These are phyloP conservation scores for Euptelea pleiosperma DNA, from an alignment of 164 flowering plant species.

Conservation along the genomic window DNA sequence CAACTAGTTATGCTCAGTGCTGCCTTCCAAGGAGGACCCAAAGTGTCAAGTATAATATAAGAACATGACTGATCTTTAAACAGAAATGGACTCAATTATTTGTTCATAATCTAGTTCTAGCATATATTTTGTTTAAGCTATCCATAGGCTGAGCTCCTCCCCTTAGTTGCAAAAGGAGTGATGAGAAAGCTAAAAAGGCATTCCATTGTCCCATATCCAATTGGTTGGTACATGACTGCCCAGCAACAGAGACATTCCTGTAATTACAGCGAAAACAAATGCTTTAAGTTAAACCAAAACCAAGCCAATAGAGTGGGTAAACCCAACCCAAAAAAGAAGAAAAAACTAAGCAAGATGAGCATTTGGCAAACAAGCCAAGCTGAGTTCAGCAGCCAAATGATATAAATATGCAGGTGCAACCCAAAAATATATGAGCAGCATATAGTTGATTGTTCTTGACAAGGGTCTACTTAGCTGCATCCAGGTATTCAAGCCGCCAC, in stretches of 20 bases:
- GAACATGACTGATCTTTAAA: too few species aligned
- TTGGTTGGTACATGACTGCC: neutral
- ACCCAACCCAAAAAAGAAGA: neutral
- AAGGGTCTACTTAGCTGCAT: too few species aligned
- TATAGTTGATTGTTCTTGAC: too few species aligned
- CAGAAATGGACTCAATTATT: too few species aligned
- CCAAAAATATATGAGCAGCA: too few species aligned
- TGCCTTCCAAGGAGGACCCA: neutral
- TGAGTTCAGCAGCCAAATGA: neutral
- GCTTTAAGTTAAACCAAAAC: neutral
- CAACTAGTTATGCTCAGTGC: neutral
- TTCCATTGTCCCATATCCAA: neutral
- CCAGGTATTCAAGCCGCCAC: too few species aligned
- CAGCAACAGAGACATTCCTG: neutral
- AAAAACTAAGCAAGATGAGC: neutral
- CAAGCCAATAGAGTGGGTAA: neutral
- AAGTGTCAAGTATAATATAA: too few species aligned
- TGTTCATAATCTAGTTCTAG: neutral
- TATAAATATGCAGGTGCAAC: too few species aligned
- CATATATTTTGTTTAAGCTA: neutral
- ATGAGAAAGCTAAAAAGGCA: neutral
- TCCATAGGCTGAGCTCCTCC: constrained; percentile 1
- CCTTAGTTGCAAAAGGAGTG: neutral
- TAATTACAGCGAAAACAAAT: neutral
- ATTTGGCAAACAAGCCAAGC: neutral